phyloP scores from a whole-genome alignment of 805 yeast genomes.

The Gaillardinia entomophila region DNA sequence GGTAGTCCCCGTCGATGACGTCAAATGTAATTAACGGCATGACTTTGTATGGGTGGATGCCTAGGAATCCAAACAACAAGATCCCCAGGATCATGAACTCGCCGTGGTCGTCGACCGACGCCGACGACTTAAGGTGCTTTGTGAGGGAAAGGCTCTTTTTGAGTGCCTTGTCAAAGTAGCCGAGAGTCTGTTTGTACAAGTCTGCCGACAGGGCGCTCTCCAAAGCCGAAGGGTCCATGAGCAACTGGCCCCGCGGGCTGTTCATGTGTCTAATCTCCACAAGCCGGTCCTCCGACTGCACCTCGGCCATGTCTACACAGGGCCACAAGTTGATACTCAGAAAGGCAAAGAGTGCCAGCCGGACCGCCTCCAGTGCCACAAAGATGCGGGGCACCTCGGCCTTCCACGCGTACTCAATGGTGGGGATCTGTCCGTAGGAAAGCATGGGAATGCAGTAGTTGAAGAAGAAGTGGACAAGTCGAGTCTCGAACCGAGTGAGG shows the following conservation, averaged over 20 bases:
- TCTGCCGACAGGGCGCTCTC: not conserved
- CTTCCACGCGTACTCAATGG: constrained; percentile 19
- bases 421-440: constrained; percentile 15
- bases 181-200: constrained; percentile 3
- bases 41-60: constrained; percentile 24
- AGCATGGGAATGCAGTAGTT: constrained; percentile 20
- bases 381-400: constrained; percentile 19
- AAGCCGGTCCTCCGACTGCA: constrained; percentile 3
- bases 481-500: constrained; percentile 21
- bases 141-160: not conserved
- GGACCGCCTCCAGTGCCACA: constrained; percentile 16
- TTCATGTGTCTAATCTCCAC: not conserved
- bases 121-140: not conserved
- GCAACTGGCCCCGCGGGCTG: not conserved
- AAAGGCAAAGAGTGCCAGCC: constrained; percentile 19
- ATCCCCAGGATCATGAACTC: constrained; percentile 15
- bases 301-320: constrained; percentile 8
- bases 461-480: constrained; percentile 23
- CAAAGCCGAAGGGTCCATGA: not conserved
- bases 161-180: constrained; percentile 1
- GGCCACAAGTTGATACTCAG: constrained; percentile 21
- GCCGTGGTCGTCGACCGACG: not conserved
- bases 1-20: no score
- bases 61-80: constrained; percentile 22
- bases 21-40: constrained; percentile 23